These are phyloP conservation scores for Mimosa bimucronata DNA, from an alignment of 306 rosid species.

Conservation along the genomic window DNA sequence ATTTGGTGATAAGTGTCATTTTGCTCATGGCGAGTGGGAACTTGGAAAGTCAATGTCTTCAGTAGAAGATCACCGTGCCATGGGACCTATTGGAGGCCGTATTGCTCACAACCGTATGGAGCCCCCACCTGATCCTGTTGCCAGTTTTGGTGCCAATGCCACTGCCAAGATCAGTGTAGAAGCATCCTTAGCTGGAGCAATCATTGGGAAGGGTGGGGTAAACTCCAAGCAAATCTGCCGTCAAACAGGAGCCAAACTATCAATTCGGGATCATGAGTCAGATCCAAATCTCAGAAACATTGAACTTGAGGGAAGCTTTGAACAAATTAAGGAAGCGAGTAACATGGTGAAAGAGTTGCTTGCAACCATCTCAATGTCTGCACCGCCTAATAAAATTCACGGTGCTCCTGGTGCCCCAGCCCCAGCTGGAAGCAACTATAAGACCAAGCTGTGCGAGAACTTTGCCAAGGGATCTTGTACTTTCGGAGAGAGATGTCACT, in stretches of 20 bases:
- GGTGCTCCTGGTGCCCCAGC: constrained; percentile 59
- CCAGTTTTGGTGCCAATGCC: constrained; percentile 88
- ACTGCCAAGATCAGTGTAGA: constrained; percentile 96
- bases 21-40: constrained; percentile 98
- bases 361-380: constrained; percentile 59
- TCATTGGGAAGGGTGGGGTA: constrained; percentile 96
- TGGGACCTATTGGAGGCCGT: constrained; percentile 50
- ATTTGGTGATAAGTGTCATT: constrained; percentile 93
- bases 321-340: constrained; percentile 90
- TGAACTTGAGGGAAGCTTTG: constrained; percentile 93
- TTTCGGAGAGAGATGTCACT: constrained; percentile 95
- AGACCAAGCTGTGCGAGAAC: constrained; percentile 90
- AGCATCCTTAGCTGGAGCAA: constrained; percentile 93
- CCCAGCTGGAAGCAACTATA: constrained; percentile 65
- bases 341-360: constrained; percentile 85
- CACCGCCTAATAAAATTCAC: constrained; percentile 59
- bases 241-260: constrained; percentile 94
- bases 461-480: constrained; percentile 91
- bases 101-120: constrained; percentile 67
- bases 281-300: constrained; percentile 80
- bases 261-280: constrained; percentile 87
- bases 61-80: constrained; percentile 63
- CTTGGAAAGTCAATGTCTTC: constrained; percentile 66
- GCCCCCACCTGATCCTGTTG: constrained; percentile 61
- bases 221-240: constrained; percentile 96